A percentile compares a stretch with the other conserved stretches of the same genome.
Conservation (phyloP, 345 rosid species). For the Lenwebbia sp. region DNA sequence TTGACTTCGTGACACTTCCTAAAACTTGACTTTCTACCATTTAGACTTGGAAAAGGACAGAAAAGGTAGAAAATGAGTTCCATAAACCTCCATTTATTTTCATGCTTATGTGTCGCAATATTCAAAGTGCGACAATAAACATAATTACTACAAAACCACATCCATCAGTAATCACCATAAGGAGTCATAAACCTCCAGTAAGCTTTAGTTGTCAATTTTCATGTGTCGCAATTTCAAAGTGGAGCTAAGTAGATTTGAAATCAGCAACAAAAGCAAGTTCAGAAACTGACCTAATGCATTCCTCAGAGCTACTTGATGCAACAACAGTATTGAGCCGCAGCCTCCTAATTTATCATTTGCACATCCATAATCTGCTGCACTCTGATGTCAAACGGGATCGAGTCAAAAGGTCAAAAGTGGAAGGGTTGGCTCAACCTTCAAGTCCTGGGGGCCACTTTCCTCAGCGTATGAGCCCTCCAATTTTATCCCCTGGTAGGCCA, state of each 20-base stretch:
- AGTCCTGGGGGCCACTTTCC: slow-evolving; percentile 29
- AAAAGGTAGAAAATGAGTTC: background rate
- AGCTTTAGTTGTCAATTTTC: background rate
- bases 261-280: background rate
- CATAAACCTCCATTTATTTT: background rate
- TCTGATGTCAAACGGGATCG: slow-evolving; percentile 30
- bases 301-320: background rate
- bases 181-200: background rate
- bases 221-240: background rate
- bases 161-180: background rate
- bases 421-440: slow-evolving; percentile 29
- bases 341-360: too few species aligned
- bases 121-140: background rate
- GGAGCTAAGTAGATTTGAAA: background rate
- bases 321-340: background rate
- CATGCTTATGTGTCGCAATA: background rate
- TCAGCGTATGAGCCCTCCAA: slow-evolving; percentile 21
- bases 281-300: background rate
- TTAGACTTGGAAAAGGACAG: background rate
- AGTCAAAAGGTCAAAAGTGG: slow-evolving; percentile 44
- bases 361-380: slow-evolving; percentile 30
- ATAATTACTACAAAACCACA: background rate
- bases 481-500: slow-evolving; percentile 14
- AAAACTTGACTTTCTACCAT: background rate
- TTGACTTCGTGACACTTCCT: background rate